Base-by-base conservation (phyloP, 805 yeast genomes). In the Ogataea salicorniae region DNA sequence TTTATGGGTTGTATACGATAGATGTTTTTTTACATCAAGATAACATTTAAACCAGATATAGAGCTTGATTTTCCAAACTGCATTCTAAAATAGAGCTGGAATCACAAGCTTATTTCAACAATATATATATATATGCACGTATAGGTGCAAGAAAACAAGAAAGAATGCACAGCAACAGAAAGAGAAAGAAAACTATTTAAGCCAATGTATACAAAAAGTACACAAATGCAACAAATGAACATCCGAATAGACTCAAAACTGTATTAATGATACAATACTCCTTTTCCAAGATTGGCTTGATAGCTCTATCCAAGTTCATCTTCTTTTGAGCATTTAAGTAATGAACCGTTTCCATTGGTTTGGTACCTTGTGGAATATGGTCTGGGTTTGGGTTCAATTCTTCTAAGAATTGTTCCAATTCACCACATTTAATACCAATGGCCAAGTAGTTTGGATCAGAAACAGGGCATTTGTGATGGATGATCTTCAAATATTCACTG, bases 351-450 rank as follows among this genome's bases (percentile, higher is more conserved):
- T 66, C 64, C 51, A 75, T 71, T 53, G 68, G 64, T 34, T 63
- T 66, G 37, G 75, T 77, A 18, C 84, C 83, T 13, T 51, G 46
- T 39, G 91, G 91, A 45, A 83, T 61, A 47, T 83, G 73, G 14
- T 65, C 66, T 31, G 65, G 64, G 34, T 66, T 60, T 53, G 91
- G 94, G 63, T 81, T 81, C 77, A 86, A 74, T 43, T 74, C 72
- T 63, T 92, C 96, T 59, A 92, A 83, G 67, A 80, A 85, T 70
- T 87, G 96, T 61, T 89, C 96, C 54, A 94, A 80, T 66, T 87
- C 85, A 45, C 94, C 96, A 66, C 96, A 86, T 54, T 80, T 79
- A 54, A 88, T 80, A 58, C 95, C 95, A 55, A 94, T 79, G 50
- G 81, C 78, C 60, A 91, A 73, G 68, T 87, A 92, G 70, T 85